Base-by-base conservation (phyloP, 257 asterid species). In the Cynanchum wilfordii region DNA sequence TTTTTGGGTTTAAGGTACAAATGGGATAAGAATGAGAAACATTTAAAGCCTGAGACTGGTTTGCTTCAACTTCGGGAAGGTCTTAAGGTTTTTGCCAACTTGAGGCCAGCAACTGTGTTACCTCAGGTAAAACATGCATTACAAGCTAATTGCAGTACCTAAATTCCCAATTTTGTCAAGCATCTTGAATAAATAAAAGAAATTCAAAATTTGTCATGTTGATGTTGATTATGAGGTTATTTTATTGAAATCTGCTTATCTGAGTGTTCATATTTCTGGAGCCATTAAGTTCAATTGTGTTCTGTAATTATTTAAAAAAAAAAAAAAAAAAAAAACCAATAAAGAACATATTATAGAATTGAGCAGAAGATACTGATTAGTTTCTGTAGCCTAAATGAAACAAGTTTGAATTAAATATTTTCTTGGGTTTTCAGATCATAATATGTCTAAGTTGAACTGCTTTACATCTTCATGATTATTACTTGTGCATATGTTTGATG, bases 41-140 rank as follows among this genome's bases (percentile, higher is more conserved):
- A 90, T 83, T 85, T 92, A 90, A 95, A 88, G 87, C 99, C 99
- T 3, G 99, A 95, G 79, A 95, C 96, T 0, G 98, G 98, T 72
- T 76, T 95, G 87, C 99, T 95, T 81, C 99, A 95, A 86, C 93
- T 95, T 73, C 87, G 99, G 36, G 90, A 86, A 52, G 99, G 96
- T 49, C 90, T 95, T 69, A 82, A 95, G 82, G 99, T 92, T 73
- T 95, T 95, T 68, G 99, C 99, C 2, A 95, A 95, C 79, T 83
- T 95, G 90, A 92, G 98, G 78, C 98, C 98, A 0, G 99, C 97
- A 77, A 84, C 93, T 72, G 99, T 95, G 67, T 79, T 92, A 57
- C 96, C 99, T 24, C 98, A 92, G 99, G 98, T 91, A 73, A 64
- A 45, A 42, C 25, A 29, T 72, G 67, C 20, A 52, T 69, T 30